phyloP scores from a whole-genome alignment of 805 yeast species.

The Kazachstania africana region DNA sequence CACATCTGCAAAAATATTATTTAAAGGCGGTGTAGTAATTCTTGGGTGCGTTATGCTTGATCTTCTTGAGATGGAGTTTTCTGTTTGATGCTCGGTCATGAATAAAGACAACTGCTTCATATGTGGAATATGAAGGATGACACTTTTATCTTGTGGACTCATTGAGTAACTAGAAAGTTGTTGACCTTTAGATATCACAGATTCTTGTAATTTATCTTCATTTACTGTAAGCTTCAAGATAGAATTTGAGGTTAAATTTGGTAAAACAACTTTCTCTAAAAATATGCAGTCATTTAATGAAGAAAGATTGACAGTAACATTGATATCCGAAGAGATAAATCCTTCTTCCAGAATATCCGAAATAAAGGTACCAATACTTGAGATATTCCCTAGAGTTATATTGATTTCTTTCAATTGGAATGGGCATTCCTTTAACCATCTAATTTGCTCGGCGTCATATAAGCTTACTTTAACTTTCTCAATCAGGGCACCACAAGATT shows the following conservation, averaged over 20 bases:
- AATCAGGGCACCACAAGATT: conserved; percentile 2
- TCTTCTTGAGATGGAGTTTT: background rate
- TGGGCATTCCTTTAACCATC: conserved; percentile 14
- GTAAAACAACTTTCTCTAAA: conserved; percentile 10
- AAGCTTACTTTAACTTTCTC: conserved; percentile 7
- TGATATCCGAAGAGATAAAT: too few relatives aligned
- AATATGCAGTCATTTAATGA: conserved; percentile 13
- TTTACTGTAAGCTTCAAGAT: conserved; percentile 7
- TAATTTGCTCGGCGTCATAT: conserved; percentile 8
- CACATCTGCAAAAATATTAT: background rate
- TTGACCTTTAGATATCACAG: conserved; percentile 3
- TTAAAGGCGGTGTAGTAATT: background rate
- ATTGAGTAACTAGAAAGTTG: conserved; percentile 3
- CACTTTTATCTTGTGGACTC: conserved; percentile 4
- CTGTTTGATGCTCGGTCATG: conserved; percentile 1
- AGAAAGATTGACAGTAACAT: conserved; percentile 4
- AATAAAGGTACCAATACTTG: background rate
- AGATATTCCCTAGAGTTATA: conserved; percentile 2
- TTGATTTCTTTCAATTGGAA: conserved; percentile 2
- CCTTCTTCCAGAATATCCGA: too few relatives aligned
- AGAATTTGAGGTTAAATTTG: conserved; percentile 1
- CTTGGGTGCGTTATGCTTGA: background rate
- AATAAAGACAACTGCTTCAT: conserved; percentile 4
- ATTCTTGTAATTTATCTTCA: conserved; percentile 6
- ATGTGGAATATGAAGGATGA: conserved; percentile 5